Conservation (phyloP, 768 basidiomycete genomes). For the Agaricus blazei region DNA sequence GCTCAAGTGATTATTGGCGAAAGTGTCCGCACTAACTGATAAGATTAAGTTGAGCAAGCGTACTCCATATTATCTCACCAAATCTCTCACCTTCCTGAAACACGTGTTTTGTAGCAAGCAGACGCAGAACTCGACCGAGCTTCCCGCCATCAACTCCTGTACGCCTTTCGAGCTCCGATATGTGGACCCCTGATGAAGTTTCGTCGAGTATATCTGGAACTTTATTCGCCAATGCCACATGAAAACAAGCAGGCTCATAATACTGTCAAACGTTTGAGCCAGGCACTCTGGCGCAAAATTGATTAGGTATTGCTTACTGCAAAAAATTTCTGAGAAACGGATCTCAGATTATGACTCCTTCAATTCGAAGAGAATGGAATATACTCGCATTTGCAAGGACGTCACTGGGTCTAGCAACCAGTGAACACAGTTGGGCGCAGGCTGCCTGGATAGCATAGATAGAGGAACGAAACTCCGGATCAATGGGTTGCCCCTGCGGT, state of each 20-base stretch:
- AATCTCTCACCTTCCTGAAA: slow-evolving; percentile 28
- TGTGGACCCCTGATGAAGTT: slow-evolving; percentile 24
- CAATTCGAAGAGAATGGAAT: neutral
- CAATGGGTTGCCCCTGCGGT: neutral
- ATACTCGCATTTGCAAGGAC: slow-evolving; percentile 21
- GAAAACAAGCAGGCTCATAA: slow-evolving; percentile 18
- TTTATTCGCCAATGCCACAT: slow-evolving; percentile 14
- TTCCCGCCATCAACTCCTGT: slow-evolving; percentile 24
- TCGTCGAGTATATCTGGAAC: slow-evolving; percentile 24
- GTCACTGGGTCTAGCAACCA: slow-evolving; percentile 19
- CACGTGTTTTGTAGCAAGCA: slow-evolving; percentile 25
- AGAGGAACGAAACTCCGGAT: neutral
- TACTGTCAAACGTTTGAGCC: slow-evolving; percentile 4
- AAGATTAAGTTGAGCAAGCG: slow-evolving; percentile 19
- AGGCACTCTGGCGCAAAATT: neutral
- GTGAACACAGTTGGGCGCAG: slow-evolving; percentile 22
- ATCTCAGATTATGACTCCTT: neutral
- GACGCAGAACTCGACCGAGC: slow-evolving; percentile 25
- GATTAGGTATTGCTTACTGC: neutral
- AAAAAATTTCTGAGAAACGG: slow-evolving; percentile 2
- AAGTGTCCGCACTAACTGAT: slow-evolving; percentile 30
- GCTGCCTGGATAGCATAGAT: slow-evolving; percentile 23
- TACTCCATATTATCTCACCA: too few species aligned
- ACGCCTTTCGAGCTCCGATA: slow-evolving; percentile 17
- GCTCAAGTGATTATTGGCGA: slow-evolving; percentile 38